These are phyloP conservation scores for Aquilaria malaccensis DNA, from an alignment of 345 rosid species.

Conservation along the genomic window DNA sequence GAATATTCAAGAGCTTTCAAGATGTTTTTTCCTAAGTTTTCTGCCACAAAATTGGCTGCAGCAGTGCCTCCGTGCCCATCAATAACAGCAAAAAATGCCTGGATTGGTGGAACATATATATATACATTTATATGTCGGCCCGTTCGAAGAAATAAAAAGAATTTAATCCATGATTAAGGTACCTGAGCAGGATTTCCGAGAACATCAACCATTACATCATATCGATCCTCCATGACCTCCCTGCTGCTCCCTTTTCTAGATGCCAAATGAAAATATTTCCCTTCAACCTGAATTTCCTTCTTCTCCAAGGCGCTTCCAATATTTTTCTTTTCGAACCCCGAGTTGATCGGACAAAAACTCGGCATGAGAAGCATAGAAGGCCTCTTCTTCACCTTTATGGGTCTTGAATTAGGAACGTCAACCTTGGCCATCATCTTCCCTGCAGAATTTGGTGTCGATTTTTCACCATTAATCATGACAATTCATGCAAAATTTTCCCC, in stretches of 20 bases:
- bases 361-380: slow-evolving; percentile 40
- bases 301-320: slow-evolving; percentile 3
- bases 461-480: background rate
- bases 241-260: slow-evolving; percentile 43
- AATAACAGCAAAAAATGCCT: slow-evolving; percentile 44
- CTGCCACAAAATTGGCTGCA: slow-evolving; percentile 36
- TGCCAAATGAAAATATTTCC: slow-evolving; percentile 32
- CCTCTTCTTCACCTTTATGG: slow-evolving; percentile 26
- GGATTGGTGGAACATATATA: background rate
- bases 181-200: slow-evolving; percentile 44
- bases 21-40: slow-evolving; percentile 43
- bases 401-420: background rate
- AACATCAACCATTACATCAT: slow-evolving; percentile 26
- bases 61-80: slow-evolving; percentile 52
- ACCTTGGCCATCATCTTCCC: slow-evolving; percentile 1
- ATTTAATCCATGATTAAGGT: background rate
- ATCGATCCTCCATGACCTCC: slow-evolving; percentile 43
- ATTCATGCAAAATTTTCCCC: background rate
- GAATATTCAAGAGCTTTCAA: slow-evolving; percentile 21
- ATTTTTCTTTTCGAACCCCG: background rate
- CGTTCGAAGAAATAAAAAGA: no score
- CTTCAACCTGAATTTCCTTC: slow-evolving; percentile 29
- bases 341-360: slow-evolving; percentile 9
- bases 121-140: no score
- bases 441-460: background rate